Percentiles rank a stretch among this genome's conserved stretches.
Evolutionary conservation across 2,329 filamentous ascomycete species (phyloP).

Genomic region (Eutypella sp.): DNA sequence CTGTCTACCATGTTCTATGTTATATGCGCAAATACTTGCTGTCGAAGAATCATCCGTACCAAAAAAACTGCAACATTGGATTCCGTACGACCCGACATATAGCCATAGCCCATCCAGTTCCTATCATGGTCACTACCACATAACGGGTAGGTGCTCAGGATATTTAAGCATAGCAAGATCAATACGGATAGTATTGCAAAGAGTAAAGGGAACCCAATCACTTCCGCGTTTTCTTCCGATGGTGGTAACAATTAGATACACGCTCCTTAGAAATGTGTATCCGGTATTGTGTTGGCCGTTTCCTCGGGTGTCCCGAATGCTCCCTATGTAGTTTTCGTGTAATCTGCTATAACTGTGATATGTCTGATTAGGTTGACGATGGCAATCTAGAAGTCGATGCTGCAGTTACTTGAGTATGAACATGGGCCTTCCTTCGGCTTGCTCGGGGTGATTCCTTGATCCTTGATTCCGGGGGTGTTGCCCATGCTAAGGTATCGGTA

Average conservation of each 20-base stretch:
- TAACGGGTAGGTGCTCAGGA: conserved; percentile 20
- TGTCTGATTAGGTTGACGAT: too few species aligned
- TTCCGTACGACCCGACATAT: not conserved
- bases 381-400: too few species aligned
- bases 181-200: conserved; percentile 16
- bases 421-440: conserved; percentile 17
- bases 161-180: conserved; percentile 7
- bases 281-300: too few species aligned
- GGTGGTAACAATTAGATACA: too few species aligned
- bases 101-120: not conserved
- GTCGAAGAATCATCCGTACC: too few species aligned
- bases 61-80: not conserved
- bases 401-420: too few species aligned
- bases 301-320: too few species aligned
- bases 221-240: conserved; percentile 16
- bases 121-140: conserved; percentile 15
- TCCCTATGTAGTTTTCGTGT: too few species aligned
- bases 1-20: not conserved
- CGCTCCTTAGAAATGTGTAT: too few species aligned
- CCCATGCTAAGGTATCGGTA: not conserved
- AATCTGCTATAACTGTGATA: too few species aligned
- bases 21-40: too few species aligned
- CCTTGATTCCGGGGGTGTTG: not conserved
- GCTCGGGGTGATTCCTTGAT: too few species aligned
- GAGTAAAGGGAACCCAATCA: conserved; percentile 20